A percentile compares a stretch with the other conserved stretches of the same genome.
These are phyloP conservation scores for Calonectria hawksworthii DNA, from an alignment of 2,329 filamentous ascomycete species.

Conservation along the genomic window DNA sequence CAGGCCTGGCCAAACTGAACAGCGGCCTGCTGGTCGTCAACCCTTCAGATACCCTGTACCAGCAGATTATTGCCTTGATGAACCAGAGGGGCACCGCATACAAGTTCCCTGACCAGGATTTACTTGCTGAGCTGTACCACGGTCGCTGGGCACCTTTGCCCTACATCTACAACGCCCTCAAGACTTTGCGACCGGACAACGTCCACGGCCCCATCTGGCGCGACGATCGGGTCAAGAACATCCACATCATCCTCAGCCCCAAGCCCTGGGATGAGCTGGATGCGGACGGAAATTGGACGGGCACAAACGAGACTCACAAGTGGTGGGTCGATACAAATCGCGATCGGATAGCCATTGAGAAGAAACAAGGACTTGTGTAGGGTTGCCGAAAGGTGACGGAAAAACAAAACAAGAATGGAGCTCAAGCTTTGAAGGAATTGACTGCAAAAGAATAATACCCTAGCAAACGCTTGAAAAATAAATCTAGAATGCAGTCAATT, in stretches of 20 bases:
- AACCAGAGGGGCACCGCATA: slow-evolving; percentile 60
- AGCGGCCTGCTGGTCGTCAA: slow-evolving; percentile 69
- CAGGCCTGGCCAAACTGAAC: slow-evolving; percentile 63
- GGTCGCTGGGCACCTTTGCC: slow-evolving; percentile 71
- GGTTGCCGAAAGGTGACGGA: background rate
- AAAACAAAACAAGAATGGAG: background rate
- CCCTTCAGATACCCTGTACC: slow-evolving; percentile 63
- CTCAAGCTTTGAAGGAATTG: background rate
- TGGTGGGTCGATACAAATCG: slow-evolving; percentile 70
- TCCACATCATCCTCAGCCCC: slow-evolving; percentile 73
- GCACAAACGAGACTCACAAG: slow-evolving; percentile 62
- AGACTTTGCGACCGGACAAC: slow-evolving; percentile 67
- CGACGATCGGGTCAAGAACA: slow-evolving; percentile 70
- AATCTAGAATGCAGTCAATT: background rate
- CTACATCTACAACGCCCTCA: slow-evolving; percentile 74
- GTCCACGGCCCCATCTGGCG: slow-evolving; percentile 71
- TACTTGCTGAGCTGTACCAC: slow-evolving; percentile 68
- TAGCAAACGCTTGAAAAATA: background rate
- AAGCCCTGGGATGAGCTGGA: slow-evolving; percentile 73
- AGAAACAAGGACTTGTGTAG: slow-evolving; percentile 50
- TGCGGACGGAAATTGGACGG: slow-evolving; percentile 57
- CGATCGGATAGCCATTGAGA: slow-evolving; percentile 59
- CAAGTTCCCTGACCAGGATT: slow-evolving; percentile 72
- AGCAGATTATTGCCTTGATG: slow-evolving; percentile 66
- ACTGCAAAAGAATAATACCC: background rate